Evolutionary conservation across 768 basidiomycete species (phyloP).

Genomic region (Fomitopsis serialis): DNA sequence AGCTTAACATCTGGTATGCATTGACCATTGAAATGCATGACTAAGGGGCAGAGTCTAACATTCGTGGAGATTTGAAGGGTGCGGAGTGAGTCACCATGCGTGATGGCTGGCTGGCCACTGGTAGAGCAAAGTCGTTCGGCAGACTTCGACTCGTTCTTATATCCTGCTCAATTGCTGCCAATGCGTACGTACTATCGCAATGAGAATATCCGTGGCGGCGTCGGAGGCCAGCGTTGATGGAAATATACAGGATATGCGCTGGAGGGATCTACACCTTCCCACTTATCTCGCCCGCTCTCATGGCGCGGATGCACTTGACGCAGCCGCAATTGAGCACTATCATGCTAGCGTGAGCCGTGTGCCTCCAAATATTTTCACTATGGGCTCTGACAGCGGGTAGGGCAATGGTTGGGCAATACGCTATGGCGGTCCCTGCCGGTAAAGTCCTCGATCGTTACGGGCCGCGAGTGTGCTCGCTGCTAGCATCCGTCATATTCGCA

Average conservation of each 20-base stretch:
- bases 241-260: conserved; percentile 51
- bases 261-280: conserved; percentile 83
- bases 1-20: too few species aligned
- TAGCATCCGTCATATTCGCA: conserved; percentile 53
- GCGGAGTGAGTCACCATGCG: not conserved
- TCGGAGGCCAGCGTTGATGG: conserved; percentile 12
- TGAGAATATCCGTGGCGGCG: not conserved
- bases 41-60: too few species aligned
- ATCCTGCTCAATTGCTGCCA: conserved; percentile 54
- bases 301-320: conserved; percentile 52
- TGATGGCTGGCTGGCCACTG: too few species aligned
- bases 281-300: conserved; percentile 60
- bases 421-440: conserved; percentile 65
- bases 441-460: conserved; percentile 64
- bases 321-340: conserved; percentile 80
- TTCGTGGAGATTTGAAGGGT: too few species aligned
- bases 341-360: conserved; percentile 56
- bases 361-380: not conserved
- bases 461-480: conserved; percentile 60
- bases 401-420: conserved; percentile 82
- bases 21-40: too few species aligned
- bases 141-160: conserved; percentile 23
- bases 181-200: conserved; percentile 45
- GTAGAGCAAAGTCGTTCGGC: not conserved
- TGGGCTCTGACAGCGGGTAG: conserved; percentile 30